Conservation (phyloP, 345 rosid species). For the Populus deltoides region DNA sequence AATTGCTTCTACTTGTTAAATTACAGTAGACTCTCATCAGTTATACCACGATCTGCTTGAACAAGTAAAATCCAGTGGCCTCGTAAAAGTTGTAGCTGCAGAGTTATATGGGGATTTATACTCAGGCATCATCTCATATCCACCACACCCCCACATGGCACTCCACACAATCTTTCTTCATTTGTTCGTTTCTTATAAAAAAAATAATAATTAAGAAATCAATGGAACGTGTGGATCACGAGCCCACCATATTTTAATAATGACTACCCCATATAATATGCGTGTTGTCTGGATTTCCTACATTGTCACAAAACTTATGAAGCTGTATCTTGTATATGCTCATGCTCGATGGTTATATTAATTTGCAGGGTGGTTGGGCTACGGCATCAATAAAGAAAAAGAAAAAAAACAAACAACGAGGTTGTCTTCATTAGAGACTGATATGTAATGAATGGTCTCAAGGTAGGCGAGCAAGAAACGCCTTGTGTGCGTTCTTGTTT, state of each 20-base stretch:
- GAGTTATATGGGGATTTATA: not conserved
- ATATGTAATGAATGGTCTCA: conserved; percentile 3
- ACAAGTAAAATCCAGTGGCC: not conserved
- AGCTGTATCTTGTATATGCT: not conserved
- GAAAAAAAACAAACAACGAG: not conserved
- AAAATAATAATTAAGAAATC: not conserved
- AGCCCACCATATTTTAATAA: conserved; percentile 16
- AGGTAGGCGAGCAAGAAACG: conserved; percentile 5
- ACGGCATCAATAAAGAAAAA: not conserved
- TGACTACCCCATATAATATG: conserved; percentile 6
- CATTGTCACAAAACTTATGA: not conserved
- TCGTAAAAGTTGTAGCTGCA: not conserved
- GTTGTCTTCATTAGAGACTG: not conserved
- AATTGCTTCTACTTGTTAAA: not conserved
- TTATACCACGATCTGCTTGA: not conserved
- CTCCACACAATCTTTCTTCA: not conserved
- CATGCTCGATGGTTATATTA: not conserved
- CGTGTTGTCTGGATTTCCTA: not conserved
- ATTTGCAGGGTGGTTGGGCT: not conserved
- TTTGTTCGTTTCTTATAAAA: no score
- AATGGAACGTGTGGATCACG: conserved; percentile 17
- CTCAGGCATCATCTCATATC: not conserved
- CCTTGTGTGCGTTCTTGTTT: not conserved
- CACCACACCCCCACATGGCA: not conserved
- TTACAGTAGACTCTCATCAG: not conserved